phyloP scores from a whole-genome alignment of 805 yeast genomes.

The Jamesozyma jinghongensis region DNA sequence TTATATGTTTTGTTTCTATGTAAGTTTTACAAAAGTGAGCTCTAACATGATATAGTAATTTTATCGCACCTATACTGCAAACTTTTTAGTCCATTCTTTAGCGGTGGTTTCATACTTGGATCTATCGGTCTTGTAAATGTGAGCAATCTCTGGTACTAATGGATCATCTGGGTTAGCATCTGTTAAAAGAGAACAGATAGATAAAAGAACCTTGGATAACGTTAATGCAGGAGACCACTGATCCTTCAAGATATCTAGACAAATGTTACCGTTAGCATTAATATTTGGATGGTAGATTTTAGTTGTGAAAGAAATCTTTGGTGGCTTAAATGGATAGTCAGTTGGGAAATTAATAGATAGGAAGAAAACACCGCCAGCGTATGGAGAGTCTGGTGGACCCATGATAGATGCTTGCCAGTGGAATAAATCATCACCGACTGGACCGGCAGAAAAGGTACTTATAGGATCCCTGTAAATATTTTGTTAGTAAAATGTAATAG shows the following conservation, averaged over 20 bases:
- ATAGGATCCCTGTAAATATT: constrained; percentile 95
- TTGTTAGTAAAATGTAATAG: neutral
- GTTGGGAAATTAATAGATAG: constrained; percentile 96
- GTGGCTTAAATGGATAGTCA: constrained; percentile 98
- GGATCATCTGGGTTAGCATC: constrained; percentile 99
- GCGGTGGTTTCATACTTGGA: constrained; percentile 94
- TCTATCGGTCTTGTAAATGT: constrained; percentile 88
- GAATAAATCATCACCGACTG: constrained; percentile 93
- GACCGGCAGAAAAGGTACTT: constrained; percentile 97
- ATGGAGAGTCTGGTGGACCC: constrained; percentile 96
- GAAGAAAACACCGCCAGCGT: constrained; percentile 90
- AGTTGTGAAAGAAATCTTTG: constrained; percentile 86
- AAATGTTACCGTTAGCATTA: constrained; percentile 90
- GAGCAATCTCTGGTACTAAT: constrained; percentile 96
- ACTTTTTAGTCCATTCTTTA: constrained; percentile 97
- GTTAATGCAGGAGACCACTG: constrained; percentile 99
- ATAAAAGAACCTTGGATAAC: constrained; percentile 85
- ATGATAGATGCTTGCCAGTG: constrained; percentile 99
- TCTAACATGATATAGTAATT: neutral
- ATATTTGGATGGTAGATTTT: constrained; percentile 97
- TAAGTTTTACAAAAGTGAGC: neutral
- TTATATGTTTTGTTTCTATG: neutral
- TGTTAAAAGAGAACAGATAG: constrained; percentile 90
- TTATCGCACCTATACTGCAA: constrained; percentile 56
- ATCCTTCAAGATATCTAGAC: constrained; percentile 93